These are phyloP conservation scores for Zasmidium cellare DNA, from an alignment of 2,329 filamentous ascomycete species.

Conservation along the genomic window DNA sequence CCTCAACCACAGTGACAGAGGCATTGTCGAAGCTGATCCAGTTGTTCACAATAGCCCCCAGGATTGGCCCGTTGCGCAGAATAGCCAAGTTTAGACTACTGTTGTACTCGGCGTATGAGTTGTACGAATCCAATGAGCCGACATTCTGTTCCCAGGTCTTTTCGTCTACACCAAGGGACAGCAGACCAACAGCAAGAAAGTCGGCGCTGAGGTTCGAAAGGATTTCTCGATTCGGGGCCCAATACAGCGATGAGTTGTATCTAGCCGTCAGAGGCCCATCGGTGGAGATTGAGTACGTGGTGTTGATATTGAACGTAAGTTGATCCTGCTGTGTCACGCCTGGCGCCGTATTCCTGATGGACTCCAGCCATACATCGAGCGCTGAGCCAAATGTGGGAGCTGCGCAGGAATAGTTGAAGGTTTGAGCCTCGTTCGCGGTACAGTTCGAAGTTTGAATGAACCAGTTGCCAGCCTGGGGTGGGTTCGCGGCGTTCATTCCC, in stretches of 20 bases:
- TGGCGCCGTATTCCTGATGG: not conserved
- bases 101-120: conserved; percentile 12
- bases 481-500: not conserved
- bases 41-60: conserved; percentile 9
- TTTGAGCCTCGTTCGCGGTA: not conserved
- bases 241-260: conserved; percentile 5
- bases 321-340: not conserved
- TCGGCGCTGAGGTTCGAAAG: conserved; percentile 19
- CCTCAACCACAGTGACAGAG: not conserved
- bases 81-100: conserved; percentile 7
- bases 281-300: not conserved
- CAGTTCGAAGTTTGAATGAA: not conserved
- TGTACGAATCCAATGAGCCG: not conserved
- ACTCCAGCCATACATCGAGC: conserved; percentile 14
- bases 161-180: conserved; percentile 4
- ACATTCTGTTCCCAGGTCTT: not conserved
- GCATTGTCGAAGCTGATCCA: conserved; percentile 2
- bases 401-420: not conserved
- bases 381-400: not conserved
- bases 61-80: conserved; percentile 12
- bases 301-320: conserved; percentile 10
- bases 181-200: not conserved
- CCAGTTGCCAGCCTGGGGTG: not conserved
- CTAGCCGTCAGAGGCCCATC: not conserved
- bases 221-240: conserved; percentile 26